Evolutionary conservation across 202 grass and related monocot genomes (phyloP).

Genomic region (Setaria italica): DNA sequence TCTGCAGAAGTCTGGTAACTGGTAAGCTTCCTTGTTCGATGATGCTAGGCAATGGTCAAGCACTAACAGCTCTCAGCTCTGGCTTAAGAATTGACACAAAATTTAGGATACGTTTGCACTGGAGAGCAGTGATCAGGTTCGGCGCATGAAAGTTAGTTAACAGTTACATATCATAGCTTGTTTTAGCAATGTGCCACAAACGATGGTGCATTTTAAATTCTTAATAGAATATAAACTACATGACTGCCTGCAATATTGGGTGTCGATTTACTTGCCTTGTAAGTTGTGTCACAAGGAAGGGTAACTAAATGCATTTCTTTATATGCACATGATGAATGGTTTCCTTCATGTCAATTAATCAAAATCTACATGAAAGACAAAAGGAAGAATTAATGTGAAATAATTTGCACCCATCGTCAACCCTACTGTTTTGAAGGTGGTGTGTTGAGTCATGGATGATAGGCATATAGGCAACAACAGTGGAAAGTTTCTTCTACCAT

Average conservation of each 20-base stretch:
- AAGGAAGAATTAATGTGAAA: neutral
- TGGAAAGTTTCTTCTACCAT: neutral
- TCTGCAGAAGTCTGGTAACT: slow-evolving; percentile 71
- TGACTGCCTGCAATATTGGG: neutral
- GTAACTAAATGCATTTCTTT: neutral
- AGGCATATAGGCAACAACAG: neutral
- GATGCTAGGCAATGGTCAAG: neutral
- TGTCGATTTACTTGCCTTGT: neutral
- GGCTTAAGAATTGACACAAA: neutral
- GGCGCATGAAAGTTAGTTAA: neutral
- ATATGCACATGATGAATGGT: neutral
- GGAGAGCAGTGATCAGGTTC: neutral
- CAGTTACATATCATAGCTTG: no score
- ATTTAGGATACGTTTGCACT: neutral
- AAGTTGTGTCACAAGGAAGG: neutral
- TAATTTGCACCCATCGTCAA: neutral
- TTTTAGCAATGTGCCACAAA: neutral
- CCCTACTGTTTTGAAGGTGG: neutral
- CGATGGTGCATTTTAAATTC: neutral
- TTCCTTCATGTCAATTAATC: neutral
- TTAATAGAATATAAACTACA: neutral
- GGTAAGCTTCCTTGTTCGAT: slow-evolving; percentile 39
- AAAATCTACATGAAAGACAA: neutral
- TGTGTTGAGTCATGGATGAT: neutral
- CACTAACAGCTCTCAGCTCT: neutral